These are phyloP conservation scores for Cicer judaicum DNA, from an alignment of 306 rosid genomes.

Conservation along the genomic window DNA sequence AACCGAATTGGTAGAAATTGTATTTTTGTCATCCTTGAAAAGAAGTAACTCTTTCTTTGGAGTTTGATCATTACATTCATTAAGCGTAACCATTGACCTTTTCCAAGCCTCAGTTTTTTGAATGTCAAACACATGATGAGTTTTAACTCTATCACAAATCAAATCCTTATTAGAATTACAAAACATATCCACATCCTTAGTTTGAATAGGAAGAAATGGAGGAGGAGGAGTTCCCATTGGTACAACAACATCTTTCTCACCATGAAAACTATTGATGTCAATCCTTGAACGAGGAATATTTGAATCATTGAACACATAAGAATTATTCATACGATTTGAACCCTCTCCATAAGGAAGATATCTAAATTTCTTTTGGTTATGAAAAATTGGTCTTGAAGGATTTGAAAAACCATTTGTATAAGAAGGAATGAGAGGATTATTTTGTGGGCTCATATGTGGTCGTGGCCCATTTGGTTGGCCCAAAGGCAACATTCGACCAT, in stretches of 20 bases:
- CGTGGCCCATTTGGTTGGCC: background rate
- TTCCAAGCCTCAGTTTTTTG: conserved; percentile 19
- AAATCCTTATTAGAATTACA: background rate
- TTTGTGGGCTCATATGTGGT: background rate
- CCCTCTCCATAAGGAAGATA: background rate
- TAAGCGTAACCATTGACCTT: background rate
- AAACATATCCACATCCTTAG: background rate
- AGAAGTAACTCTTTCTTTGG: conserved; percentile 34
- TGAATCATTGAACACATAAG: background rate
- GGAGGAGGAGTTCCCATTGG: background rate
- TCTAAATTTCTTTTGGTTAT: background rate
- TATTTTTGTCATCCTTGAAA: conserved; percentile 38
- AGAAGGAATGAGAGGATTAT: background rate
- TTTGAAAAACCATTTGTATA: conserved; percentile 26
- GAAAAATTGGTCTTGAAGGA: conserved; percentile 12
- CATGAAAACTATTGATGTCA: background rate
- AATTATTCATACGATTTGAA: background rate
- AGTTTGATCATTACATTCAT: background rate
- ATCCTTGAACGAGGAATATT: conserved; percentile 5
- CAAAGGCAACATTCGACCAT: conserved; percentile 11
- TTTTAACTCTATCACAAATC: conserved; percentile 30
- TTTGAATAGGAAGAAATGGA: conserved; percentile 23
- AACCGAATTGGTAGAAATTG: conserved; percentile 9
- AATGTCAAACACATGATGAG: conserved; percentile 27
- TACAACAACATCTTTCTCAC: background rate